These are phyloP conservation scores for Neofusicoccum laricinum DNA, from an alignment of 2,329 filamentous ascomycete genomes.

Conservation along the genomic window DNA sequence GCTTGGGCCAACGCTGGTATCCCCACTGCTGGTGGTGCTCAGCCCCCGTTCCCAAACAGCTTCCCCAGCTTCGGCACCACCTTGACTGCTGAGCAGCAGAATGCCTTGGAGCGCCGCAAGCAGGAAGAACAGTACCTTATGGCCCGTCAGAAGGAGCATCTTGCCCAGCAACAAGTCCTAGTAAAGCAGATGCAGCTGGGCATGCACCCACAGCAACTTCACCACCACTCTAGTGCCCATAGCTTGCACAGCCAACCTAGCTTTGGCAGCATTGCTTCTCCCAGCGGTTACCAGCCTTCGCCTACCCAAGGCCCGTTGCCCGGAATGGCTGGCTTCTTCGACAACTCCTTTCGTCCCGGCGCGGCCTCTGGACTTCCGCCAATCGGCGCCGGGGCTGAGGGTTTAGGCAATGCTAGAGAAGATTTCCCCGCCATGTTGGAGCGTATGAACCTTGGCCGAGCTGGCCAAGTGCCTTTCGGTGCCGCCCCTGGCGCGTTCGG, in stretches of 20 bases:
- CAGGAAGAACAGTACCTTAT: slow-evolving; percentile 98
- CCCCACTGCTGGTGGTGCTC: slow-evolving; percentile 41
- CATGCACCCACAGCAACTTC: slow-evolving; percentile 61
- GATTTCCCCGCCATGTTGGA: slow-evolving; percentile 68
- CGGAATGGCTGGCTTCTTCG: slow-evolving; percentile 61
- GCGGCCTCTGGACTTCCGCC: slow-evolving; percentile 42
- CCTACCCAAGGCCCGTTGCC: slow-evolving; percentile 54
- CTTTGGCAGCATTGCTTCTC: slow-evolving; percentile 92
- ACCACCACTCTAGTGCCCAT: slow-evolving; percentile 93
- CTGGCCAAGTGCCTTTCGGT: slow-evolving; percentile 47
- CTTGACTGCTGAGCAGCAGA: slow-evolving; percentile 94
- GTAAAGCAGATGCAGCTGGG: slow-evolving; percentile 63
- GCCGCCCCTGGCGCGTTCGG: slow-evolving; percentile 45
- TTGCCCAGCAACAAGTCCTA: slow-evolving; percentile 80
- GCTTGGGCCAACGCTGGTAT: slow-evolving; percentile 41
- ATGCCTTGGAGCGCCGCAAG: slow-evolving; percentile 91
- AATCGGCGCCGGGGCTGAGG: slow-evolving; percentile 44
- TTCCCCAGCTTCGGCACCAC: slow-evolving; percentile 97
- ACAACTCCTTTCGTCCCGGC: slow-evolving; percentile 50
- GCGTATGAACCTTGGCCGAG: slow-evolving; percentile 60
- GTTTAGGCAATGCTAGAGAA: slow-evolving; percentile 54
- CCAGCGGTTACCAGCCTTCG: slow-evolving; percentile 65
- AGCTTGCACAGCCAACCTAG: slow-evolving; percentile 96
- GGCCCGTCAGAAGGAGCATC: slow-evolving; percentile 90
- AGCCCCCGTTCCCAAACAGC: slow-evolving; percentile 84